phyloP scores from a whole-genome alignment of 305 asterid species.

The Plantago coronopus region DNA sequence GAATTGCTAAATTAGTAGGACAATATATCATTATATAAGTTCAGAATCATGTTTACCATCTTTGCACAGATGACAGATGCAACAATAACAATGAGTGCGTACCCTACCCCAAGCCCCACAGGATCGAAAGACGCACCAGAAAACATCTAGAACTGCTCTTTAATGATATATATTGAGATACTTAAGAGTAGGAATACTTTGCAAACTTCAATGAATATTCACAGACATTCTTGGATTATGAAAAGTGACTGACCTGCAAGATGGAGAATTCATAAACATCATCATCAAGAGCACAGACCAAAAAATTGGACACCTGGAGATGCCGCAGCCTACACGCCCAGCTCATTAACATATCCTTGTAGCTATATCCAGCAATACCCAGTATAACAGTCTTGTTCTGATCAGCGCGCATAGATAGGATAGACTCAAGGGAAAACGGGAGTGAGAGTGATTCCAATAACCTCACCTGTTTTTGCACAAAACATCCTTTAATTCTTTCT shows the following conservation, averaged over 20 bases:
- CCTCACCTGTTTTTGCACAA: constrained; percentile 26
- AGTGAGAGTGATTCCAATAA: constrained; percentile 33
- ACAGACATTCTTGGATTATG: background rate
- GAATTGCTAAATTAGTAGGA: background rate
- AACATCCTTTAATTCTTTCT: constrained; percentile 38
- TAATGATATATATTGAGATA: no score
- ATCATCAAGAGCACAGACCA: constrained; percentile 79
- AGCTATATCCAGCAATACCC: constrained; percentile 84
- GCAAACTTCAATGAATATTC: no score
- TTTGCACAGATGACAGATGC: no score
- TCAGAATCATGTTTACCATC: background rate
- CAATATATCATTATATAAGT: background rate
- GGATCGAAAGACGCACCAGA: no score
- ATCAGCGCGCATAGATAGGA: constrained; percentile 56
- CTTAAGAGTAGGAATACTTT: no score
- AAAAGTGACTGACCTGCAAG: constrained; percentile 58
- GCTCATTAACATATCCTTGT: constrained; percentile 94
- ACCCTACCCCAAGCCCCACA: no score
- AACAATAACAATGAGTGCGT: no score
- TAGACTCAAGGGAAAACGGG: constrained; percentile 54
- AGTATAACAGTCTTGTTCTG: constrained; percentile 60
- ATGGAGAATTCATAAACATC: constrained; percentile 67
- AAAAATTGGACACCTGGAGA: constrained; percentile 56
- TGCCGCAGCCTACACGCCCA: constrained; percentile 78
- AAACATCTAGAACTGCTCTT: no score